These are phyloP conservation scores for Cadophora sp. DNA, from an alignment of 2,329 filamentous ascomycete genomes.

Conservation along the genomic window DNA sequence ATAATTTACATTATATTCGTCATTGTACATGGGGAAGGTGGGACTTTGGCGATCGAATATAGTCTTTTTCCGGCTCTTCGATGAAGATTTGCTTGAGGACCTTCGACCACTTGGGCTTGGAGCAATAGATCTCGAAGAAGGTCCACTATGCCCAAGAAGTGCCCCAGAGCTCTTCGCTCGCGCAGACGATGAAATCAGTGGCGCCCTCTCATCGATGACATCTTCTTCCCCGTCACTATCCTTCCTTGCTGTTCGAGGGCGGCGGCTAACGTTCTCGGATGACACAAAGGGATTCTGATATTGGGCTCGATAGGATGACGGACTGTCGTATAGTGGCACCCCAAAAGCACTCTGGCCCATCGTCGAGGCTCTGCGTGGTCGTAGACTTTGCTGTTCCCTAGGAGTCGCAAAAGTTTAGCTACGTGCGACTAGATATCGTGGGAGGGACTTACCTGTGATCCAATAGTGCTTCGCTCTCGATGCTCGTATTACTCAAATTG, in stretches of 20 bases:
- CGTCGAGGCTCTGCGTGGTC: constrained; percentile 66
- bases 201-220: constrained; percentile 57
- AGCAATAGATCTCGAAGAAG: constrained; percentile 46
- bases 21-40: constrained; percentile 42
- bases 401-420: not conserved
- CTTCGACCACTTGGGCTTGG: constrained; percentile 51
- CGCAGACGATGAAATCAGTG: constrained; percentile 57
- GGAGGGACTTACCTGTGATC: constrained; percentile 74
- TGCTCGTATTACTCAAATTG: constrained; percentile 81
- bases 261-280: constrained; percentile 35
- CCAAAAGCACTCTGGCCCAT: constrained; percentile 48
- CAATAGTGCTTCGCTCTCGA: constrained; percentile 86
- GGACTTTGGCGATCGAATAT: constrained; percentile 42
- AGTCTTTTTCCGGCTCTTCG: constrained; percentile 48
- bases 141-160: constrained; percentile 32
- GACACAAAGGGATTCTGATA: constrained; percentile 44
- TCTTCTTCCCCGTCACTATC: constrained; percentile 61
- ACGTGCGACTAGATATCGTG: constrained; percentile 15
- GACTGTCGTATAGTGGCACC: constrained; percentile 46
- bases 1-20: constrained; percentile 70
- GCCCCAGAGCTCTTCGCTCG: constrained; percentile 45
- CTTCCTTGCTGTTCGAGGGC: constrained; percentile 42
- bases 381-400: constrained; percentile 57
- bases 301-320: constrained; percentile 45
- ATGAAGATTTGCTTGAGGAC: constrained; percentile 51